Conservation (phyloP, 805 yeast genomes). For the Sporopachydermia lactativora region DNA sequence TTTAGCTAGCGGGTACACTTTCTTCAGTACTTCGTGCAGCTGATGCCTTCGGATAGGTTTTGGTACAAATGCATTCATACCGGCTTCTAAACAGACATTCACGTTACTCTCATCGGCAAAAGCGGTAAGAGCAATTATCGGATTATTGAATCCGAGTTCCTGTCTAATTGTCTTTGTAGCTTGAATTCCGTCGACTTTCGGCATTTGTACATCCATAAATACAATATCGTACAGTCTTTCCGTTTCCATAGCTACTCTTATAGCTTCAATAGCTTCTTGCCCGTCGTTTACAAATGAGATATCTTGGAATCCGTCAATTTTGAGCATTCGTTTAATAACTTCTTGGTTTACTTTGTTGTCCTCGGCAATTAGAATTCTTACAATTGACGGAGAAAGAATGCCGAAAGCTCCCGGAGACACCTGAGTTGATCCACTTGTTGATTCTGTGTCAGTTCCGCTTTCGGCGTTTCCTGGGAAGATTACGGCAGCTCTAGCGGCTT, state of each 20-base stretch:
- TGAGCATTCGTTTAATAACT: constrained; percentile 79
- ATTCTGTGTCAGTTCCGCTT: constrained; percentile 11
- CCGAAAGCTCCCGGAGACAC: neutral
- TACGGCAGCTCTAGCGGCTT: constrained; percentile 10
- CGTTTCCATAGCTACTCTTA: constrained; percentile 29
- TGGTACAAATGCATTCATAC: constrained; percentile 84
- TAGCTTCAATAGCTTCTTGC: constrained; percentile 64
- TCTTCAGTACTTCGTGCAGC: constrained; percentile 39
- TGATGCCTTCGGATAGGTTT: constrained; percentile 74
- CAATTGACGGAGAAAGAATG: neutral
- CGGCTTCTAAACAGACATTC: constrained; percentile 72
- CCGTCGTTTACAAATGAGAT: constrained; percentile 84
- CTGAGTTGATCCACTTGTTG: constrained; percentile 14
- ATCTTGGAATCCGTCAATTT: constrained; percentile 61
- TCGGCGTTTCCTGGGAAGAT: constrained; percentile 2
- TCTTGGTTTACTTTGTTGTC: constrained; percentile 92
- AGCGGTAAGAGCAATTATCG: constrained; percentile 91
- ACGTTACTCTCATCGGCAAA: constrained; percentile 89
- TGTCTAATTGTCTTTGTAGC: constrained; percentile 67
- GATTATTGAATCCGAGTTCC: constrained; percentile 44
- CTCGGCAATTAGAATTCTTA: constrained; percentile 71
- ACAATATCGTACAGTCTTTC: constrained; percentile 48
- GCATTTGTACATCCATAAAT: constrained; percentile 98
- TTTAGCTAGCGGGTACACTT: constrained; percentile 20
- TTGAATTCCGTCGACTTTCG: constrained; percentile 74